These are phyloP conservation scores for Cercospora janseana DNA, from an alignment of 2,329 filamentous ascomycete genomes.

Conservation along the genomic window DNA sequence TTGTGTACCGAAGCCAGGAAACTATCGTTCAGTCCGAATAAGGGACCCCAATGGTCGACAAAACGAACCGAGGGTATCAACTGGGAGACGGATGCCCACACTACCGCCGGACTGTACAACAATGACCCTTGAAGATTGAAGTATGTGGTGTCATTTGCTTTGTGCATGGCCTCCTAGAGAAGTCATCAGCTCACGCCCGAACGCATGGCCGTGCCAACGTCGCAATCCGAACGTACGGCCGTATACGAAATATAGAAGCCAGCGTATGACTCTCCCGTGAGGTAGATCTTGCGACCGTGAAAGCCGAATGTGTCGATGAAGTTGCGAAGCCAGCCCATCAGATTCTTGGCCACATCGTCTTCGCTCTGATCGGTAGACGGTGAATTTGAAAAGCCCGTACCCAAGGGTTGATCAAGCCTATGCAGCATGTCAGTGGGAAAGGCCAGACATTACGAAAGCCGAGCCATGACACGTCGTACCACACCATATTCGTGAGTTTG, in stretches of 20 bases:
- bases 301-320: conserved; percentile 53
- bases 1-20: conserved; percentile 40
- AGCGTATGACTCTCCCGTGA: conserved; percentile 32
- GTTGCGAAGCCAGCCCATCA: conserved; percentile 50
- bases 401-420: conserved; percentile 48
- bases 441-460: too few relatives aligned
- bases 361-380: conserved; percentile 43
- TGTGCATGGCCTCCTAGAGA: conserved; percentile 28
- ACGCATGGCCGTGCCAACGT: background rate
- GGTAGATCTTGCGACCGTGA: conserved; percentile 49
- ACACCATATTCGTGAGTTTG: conserved; percentile 73
- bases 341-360: conserved; percentile 43
- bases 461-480: too few relatives aligned
- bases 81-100: conserved; percentile 34
- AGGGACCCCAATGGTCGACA: conserved; percentile 31
- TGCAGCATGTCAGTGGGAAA: background rate
- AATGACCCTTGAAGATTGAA: conserved; percentile 37
- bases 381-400: conserved; percentile 41
- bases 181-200: background rate
- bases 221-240: conserved; percentile 12
- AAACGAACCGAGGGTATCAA: background rate
- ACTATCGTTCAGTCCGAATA: conserved; percentile 46
- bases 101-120: conserved; percentile 45
- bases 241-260: conserved; percentile 38
- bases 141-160: conserved; percentile 35